phyloP scores from a whole-genome alignment of 1,139 yeast species.

The Saccharomyces uvarum region DNA sequence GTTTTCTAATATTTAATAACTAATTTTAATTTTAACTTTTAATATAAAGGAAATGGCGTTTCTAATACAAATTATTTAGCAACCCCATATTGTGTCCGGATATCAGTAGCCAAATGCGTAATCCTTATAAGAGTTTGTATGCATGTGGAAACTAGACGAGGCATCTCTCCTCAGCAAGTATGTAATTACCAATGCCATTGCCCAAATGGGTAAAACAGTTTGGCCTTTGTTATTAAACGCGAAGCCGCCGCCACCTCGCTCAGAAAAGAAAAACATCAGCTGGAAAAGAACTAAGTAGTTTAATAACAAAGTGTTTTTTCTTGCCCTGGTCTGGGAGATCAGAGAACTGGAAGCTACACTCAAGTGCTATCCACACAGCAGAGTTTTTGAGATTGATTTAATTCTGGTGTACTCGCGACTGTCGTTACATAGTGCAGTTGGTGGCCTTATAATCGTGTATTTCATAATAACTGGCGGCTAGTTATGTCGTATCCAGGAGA shows the following conservation, averaged over 20 bases:
- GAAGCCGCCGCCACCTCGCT: not conserved
- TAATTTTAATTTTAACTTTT: no score
- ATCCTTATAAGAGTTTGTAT: not conserved
- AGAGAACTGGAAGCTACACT: not conserved
- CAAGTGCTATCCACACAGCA: not conserved
- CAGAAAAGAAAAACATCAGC: not conserved
- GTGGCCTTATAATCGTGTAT: not conserved
- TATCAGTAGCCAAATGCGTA: not conserved
- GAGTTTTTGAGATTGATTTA: not conserved
- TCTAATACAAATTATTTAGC: not conserved
- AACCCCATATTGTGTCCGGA: not conserved
- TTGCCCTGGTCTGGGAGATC: not conserved
- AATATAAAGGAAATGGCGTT: not conserved
- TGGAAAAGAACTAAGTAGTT: not conserved
- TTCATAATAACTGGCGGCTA: not conserved
- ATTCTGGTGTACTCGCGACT: not conserved
- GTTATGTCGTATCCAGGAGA: constrained; percentile 24
- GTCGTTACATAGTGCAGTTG: not conserved
- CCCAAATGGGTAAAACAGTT: not conserved
- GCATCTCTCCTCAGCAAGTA: not conserved
- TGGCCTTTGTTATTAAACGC: not conserved
- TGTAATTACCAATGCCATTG: not conserved
- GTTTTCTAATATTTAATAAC: not conserved
- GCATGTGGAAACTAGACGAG: not conserved
- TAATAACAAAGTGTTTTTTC: not conserved